phyloP scores from a whole-genome alignment of 1,139 yeast genomes.

The Candida pseudoviswanathii region DNA sequence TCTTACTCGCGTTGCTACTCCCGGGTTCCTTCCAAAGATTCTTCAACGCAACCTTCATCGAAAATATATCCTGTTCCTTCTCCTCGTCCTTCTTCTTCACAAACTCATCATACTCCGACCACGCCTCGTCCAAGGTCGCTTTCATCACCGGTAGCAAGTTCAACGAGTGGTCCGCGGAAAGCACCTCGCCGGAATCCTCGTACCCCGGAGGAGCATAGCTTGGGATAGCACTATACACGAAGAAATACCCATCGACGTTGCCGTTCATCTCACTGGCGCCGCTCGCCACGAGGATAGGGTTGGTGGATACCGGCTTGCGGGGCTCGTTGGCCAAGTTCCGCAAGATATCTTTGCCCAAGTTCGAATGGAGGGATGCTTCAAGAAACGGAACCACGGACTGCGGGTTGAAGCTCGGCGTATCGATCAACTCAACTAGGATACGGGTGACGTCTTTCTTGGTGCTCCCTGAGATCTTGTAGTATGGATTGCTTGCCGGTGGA shows the following conservation, averaged over 20 bases:
- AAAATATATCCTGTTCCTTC: constrained; percentile 65
- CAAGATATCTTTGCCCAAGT: constrained; percentile 59
- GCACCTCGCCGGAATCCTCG: constrained; percentile 28
- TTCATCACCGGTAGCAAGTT: constrained; percentile 50
- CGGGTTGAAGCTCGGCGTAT: constrained; percentile 70
- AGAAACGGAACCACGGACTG: constrained; percentile 70
- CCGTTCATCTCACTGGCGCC: constrained; percentile 80
- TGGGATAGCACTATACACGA: constrained; percentile 71
- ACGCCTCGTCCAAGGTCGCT: constrained; percentile 65
- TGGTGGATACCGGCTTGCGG: constrained; percentile 61
- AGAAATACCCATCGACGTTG: constrained; percentile 68
- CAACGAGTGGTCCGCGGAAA: constrained; percentile 35
- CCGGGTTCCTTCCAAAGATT: constrained; percentile 51
- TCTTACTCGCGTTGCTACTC: not conserved
- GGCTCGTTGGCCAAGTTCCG: constrained; percentile 69
- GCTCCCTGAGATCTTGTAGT: constrained; percentile 25
- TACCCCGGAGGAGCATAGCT: constrained; percentile 56
- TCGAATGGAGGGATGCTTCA: constrained; percentile 66
- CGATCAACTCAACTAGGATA: constrained; percentile 65
- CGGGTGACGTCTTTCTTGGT: constrained; percentile 44
- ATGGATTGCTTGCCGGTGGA: constrained; percentile 22
- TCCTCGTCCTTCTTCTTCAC: constrained; percentile 60
- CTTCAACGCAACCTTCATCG: constrained; percentile 57
- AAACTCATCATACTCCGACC: constrained; percentile 66
- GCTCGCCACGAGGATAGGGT: constrained; percentile 70